A percentile compares a stretch with the other conserved stretches of the same genome.
phyloP scores from a whole-genome alignment of 208 protist genomes.

The Leishmania martiniquensis region DNA sequence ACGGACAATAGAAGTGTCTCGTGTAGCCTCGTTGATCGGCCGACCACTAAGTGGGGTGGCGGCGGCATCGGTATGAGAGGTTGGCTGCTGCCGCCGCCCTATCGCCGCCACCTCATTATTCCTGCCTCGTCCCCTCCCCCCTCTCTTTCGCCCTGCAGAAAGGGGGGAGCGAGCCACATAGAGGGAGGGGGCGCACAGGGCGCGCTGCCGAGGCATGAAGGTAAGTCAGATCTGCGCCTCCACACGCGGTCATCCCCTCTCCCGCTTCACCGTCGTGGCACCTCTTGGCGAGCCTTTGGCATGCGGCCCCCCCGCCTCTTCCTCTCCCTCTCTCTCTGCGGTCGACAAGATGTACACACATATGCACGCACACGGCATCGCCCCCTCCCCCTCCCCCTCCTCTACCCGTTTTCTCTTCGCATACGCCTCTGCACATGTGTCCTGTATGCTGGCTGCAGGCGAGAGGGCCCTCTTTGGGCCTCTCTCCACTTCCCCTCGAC shows the following conservation, averaged over 20 bases:
- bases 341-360: not conserved
- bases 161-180: not conserved
- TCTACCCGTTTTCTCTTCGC: too few species aligned
- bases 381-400: too few species aligned
- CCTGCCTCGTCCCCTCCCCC: too few species aligned
- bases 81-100: not conserved
- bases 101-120: not conserved
- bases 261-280: not conserved
- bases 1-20: not conserved
- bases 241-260: not conserved
- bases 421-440: too few species aligned
- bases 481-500: too few species aligned
- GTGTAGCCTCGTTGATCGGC: not conserved
- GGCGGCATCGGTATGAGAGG: too few species aligned
- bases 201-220: not conserved
- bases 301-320: not conserved
- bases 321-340: not conserved
- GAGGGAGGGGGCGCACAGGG: not conserved
- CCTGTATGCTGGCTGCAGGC: too few species aligned
- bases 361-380: too few species aligned
- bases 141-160: not conserved
- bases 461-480: too few species aligned
- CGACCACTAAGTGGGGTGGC: too few species aligned
- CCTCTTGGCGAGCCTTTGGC: not conserved
- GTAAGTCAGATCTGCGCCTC: not conserved